Conservation (phyloP, 169 alveolate genomes). For the Babesia divergens region DNA sequence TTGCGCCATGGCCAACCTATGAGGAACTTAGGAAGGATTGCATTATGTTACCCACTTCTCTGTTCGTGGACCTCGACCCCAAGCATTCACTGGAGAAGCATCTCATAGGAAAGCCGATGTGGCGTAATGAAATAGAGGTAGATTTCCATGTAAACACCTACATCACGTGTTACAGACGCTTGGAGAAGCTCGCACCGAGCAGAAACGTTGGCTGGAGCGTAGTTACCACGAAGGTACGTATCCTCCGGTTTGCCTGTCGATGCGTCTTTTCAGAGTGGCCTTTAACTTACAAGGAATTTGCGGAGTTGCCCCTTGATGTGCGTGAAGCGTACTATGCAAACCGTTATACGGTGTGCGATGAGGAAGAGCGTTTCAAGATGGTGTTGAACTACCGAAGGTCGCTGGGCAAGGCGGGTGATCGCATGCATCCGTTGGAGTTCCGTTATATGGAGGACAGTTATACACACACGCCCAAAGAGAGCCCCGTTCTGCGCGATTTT, state of each 20-base stretch:
- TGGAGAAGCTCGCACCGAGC: conserved; percentile 73
- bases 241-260: background rate
- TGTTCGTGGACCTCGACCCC: conserved; percentile 38
- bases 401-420: conserved; percentile 8
- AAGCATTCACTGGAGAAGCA: conserved; percentile 25
- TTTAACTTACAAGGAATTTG: conserved; percentile 66
- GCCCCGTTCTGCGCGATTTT: conserved; percentile 64
- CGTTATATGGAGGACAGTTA: conserved; percentile 63
- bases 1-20: conserved; percentile 77
- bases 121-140: conserved; percentile 27
- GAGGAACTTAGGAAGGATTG: conserved; percentile 44
- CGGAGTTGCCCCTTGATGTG: conserved; percentile 57
- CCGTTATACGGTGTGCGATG: conserved; percentile 38
- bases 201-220: conserved; percentile 67
- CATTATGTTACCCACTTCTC: conserved; percentile 50
- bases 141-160: background rate
- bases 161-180: conserved; percentile 39
- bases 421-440: conserved; percentile 48
- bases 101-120: conserved; percentile 28
- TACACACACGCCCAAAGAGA: conserved; percentile 66
- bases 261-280: conserved; percentile 67
- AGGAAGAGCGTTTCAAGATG: conserved; percentile 42
- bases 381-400: conserved; percentile 25
- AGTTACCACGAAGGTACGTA: conserved; percentile 50
- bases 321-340: conserved; percentile 64